Base-by-base conservation (phyloP, 2,329 filamentous ascomycete species). In the Stagonosporopsis rhizophila region DNA sequence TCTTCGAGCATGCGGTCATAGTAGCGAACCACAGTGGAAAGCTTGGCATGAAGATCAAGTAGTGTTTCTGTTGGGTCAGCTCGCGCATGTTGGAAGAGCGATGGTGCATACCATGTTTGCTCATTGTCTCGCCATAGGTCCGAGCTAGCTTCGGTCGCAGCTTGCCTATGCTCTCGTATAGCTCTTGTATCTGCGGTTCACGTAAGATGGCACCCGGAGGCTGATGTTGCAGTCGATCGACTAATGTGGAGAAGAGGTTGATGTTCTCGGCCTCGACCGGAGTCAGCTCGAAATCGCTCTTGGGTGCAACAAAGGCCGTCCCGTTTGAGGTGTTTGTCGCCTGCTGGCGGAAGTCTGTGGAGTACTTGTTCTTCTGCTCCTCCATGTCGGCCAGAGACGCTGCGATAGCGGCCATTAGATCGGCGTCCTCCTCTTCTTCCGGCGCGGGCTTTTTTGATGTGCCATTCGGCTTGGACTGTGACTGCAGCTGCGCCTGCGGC, bases 1-100 rank as follows among this genome's bases (percentile, higher is more conserved):
- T 99, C 95, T 77, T 99, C 95, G 15, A 99, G 83, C 95, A 99
- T 98, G 37, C 92, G 88, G 75, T 99, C 95, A 72, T 99, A 99
- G 73, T 98, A 98, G 30, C 95, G 87, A 5, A 99, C 95, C 23
- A 98, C 95, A 0, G 94, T 97, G 0, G 94, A 95, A 22, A 99
- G 82, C 74, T 99, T 99, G 17, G 92, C 90, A 73, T 99, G 95
- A 0, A 99, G 82, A 74, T 99, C 95, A 22, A 98, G 85, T 9
- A 99, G 83, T 0, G 94, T 95, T 74, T 99, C 93, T 95, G 59
- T 20, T 6, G 7, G 12, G 61, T 83, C 69, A 83, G 77, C 11
- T 7, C 25, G 6, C 7, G 12, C 8, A 14, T 11, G 11, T n/a
- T 12, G 6, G 2, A n/a, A 4, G 5, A 20, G 7, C 2, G 11